Evolutionary conservation across 257 asterid genomes (phyloP).

Genomic region (Nicotiana otophora): DNA sequence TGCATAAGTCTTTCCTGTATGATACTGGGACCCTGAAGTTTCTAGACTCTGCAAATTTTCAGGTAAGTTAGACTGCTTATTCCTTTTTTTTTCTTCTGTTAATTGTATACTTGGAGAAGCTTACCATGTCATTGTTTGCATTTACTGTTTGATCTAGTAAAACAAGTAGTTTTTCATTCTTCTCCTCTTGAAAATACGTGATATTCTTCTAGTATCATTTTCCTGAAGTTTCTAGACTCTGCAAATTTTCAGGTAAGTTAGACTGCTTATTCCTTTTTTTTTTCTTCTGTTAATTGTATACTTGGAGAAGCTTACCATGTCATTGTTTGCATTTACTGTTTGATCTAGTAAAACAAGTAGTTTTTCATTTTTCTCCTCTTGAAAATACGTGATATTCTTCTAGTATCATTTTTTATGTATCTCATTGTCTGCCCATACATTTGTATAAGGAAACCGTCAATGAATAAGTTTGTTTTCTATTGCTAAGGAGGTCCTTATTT

Average conservation of each 20-base stretch:
- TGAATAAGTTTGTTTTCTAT: neutral
- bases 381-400: neutral
- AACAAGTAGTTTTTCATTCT: neutral
- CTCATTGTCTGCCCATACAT: neutral
- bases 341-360: neutral
- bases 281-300: neutral
- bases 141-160: neutral
- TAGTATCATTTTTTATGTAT: neutral
- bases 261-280: neutral
- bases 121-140: neutral
- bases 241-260: constrained; percentile 69
- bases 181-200: neutral
- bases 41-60: constrained; percentile 65
- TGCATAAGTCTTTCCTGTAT: constrained; percentile 76
- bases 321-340: neutral
- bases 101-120: neutral
- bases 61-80: constrained; percentile 38
- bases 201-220: constrained; percentile 1
- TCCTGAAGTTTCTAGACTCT: constrained; percentile 56
- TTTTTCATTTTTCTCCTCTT: neutral
- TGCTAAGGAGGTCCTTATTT: neutral
- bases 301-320: neutral
- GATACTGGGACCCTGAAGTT: constrained; percentile 65
- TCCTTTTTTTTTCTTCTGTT: neutral
- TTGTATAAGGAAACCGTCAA: neutral